Evolutionary conservation across 148 eudicot species (phyloP).

Genomic region (Fallopia convolvulus): DNA sequence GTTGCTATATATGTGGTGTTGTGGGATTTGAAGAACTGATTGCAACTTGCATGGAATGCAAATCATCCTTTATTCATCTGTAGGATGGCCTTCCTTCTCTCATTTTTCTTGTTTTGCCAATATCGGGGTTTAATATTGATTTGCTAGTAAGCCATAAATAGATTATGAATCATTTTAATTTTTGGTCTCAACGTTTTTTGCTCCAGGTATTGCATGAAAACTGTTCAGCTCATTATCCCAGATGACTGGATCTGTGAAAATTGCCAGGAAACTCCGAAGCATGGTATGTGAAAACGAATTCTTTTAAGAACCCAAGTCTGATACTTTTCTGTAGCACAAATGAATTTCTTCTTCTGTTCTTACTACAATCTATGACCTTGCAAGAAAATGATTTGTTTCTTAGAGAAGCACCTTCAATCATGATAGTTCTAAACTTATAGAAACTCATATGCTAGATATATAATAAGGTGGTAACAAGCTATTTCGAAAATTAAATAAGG

Average conservation of each 20-base stretch:
- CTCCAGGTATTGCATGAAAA: constrained; percentile 9
- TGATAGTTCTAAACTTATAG: not conserved
- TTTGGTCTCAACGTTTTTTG: not conserved
- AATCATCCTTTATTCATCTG: not conserved
- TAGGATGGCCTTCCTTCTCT: not conserved
- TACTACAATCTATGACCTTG: not conserved
- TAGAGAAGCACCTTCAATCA: not conserved
- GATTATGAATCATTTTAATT: not conserved
- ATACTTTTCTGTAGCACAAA: not conserved
- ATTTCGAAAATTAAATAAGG: not conserved
- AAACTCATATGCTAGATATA: not conserved
- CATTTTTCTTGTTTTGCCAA: not conserved
- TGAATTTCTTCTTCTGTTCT: not conserved
- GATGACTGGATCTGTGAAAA: constrained; percentile 6
- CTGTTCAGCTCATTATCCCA: not conserved
- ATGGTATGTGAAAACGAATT: not conserved
- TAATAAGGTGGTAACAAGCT: not conserved
- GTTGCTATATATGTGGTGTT: not conserved
- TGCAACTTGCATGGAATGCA: not conserved
- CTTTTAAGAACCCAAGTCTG: not conserved
- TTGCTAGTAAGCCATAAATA: not conserved
- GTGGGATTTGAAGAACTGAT: not conserved
- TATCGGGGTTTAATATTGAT: not conserved
- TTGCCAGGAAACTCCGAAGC: not conserved
- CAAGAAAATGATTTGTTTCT: not conserved